Base-by-base conservation (phyloP, 2,329 filamentous ascomycete genomes). In the Pestalotiopsis sp. region DNA sequence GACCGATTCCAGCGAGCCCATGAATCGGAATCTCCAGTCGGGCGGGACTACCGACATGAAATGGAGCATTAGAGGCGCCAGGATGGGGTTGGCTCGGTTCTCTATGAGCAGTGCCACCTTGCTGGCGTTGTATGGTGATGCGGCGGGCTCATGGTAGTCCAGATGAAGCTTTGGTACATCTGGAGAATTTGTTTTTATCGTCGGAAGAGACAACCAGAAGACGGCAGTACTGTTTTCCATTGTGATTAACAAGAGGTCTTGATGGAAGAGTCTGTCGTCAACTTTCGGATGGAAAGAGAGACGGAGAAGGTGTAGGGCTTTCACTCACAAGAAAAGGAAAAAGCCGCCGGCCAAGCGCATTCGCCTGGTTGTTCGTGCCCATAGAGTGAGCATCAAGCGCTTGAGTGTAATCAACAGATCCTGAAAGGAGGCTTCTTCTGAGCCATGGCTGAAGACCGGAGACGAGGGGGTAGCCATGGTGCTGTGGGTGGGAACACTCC, bases 51-150 rank as follows among this genome's bases (percentile, higher is more conserved):
- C 84, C 3, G 83, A 79, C 70, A 87, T 87, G 77, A 88, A 86
- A 73, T 88, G 86, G 26, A 88, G 79, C 75, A 87, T 78, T 52
- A 87, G 78, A 1, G 86, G 85, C 3, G 84, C 85, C 56, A 88
- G 81, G 69, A 83, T 77, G 3, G 85, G 80, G 44, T 81, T 79
- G 1, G 82, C 73, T 0, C 86, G 83, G 75, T 83, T 83, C 74
- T 88, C 86, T 68, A 89, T 82, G 22, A 89, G 79, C 11, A 89
- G 81, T 39, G 85, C 86, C 48, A 88, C 80, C 74, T 88, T 87
- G 70, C 80, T 82, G 63, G 79, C 77, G 73, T 87, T 85, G 77
- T 79, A 84, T 11, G 76, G 77, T 35, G 79, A 76, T 40, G 70
- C 72, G 6, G 22, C 38, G 17, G 73, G 71, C 30, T 73, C 66